Base-by-base conservation (phyloP, 2,329 filamentous ascomycete genomes). In the Keithomyces neogunnii region DNA sequence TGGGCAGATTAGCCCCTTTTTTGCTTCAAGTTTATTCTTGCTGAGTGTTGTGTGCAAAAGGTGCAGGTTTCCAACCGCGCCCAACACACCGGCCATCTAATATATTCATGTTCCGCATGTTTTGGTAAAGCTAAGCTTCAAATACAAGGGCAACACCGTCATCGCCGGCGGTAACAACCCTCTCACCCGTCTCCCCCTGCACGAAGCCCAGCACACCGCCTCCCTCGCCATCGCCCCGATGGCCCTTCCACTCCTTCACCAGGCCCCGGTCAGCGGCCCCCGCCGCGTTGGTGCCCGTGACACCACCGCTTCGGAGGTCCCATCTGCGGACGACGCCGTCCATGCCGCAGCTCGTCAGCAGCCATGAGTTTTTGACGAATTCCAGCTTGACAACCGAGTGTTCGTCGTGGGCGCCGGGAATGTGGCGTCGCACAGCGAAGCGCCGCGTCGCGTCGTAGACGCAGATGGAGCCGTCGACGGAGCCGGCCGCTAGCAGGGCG, bases 121-220 rank as follows among this genome's bases (percentile, higher is more conserved):
- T 42, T 35, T 47, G 47, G 9, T 33, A 8, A 31, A 28, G 28
- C 60, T 66, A 78, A 42, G 75, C 74, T 65, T 85, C 81, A 65
- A 88, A 89, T 1, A 89, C 80, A 60, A 89, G 66, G 31, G 81
- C 74, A 30, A 88, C 67, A 5, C 81, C 78, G 64, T 99, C 93
- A 70, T 99, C 93, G 29, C 93, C 93, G 2, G 90, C 93, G 5
- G 93, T 97, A 4, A 96, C 79, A 47, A 97, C 75, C 57, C 84
- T 77, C 67, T 84, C 81, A 0, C 89, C 89, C 3, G 75, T 80
- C 65, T 84, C 77, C 5, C 84, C 84, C 69, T 96, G 90, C 49
- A 95, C 91, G 64, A 97, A 99, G 0, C 86, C 91, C 59, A 97
- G 70, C 7, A 97, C 85, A 49, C 92, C 92, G 35, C 91, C 92